Evolutionary conservation across 768 basidiomycete species (phyloP).

Genomic region (Russula olivacea): DNA sequence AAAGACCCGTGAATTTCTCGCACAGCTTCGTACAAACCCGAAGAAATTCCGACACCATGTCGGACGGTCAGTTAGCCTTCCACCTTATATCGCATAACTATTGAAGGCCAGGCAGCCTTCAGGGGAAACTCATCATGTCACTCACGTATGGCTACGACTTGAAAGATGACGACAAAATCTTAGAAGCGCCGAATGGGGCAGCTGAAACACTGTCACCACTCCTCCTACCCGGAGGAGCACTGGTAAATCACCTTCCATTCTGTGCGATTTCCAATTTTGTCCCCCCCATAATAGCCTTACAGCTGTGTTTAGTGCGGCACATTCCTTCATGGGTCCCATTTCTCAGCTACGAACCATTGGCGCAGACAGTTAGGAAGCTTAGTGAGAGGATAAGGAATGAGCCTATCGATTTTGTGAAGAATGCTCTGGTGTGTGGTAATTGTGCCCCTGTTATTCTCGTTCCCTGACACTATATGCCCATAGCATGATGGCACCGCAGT

Average conservation of each 20-base stretch:
- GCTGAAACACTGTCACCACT: not conserved
- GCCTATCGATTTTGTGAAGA: slow-evolving; percentile 7
- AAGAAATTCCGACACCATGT: not conserved
- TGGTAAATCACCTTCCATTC: slow-evolving; percentile 15
- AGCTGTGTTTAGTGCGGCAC: not conserved
- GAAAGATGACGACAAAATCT: not conserved
- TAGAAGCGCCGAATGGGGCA: not conserved
- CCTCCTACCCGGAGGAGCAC: slow-evolving; percentile 1
- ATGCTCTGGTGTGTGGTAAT: slow-evolving; percentile 3
- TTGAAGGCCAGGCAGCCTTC: slow-evolving; percentile 1
- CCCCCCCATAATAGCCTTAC: not conserved
- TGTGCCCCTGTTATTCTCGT: not conserved
- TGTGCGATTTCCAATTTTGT: not conserved
- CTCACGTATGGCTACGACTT: slow-evolving; percentile 15
- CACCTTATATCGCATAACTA: not conserved
- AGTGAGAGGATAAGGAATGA: slow-evolving; percentile 1
- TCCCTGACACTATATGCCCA: not conserved
- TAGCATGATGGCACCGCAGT: slow-evolving; percentile 8
- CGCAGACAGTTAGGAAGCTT: not conserved
- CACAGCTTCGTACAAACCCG: slow-evolving; percentile 1
- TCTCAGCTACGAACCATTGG: slow-evolving; percentile 6
- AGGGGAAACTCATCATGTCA: slow-evolving; percentile 10
- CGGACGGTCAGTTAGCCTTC: not conserved
- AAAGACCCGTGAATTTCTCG: slow-evolving; percentile 2
- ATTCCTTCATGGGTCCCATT: slow-evolving; percentile 18